These are phyloP conservation scores for Conticribra weissflogii DNA, from an alignment of 108 stramenopile species.

Conservation along the genomic window DNA sequence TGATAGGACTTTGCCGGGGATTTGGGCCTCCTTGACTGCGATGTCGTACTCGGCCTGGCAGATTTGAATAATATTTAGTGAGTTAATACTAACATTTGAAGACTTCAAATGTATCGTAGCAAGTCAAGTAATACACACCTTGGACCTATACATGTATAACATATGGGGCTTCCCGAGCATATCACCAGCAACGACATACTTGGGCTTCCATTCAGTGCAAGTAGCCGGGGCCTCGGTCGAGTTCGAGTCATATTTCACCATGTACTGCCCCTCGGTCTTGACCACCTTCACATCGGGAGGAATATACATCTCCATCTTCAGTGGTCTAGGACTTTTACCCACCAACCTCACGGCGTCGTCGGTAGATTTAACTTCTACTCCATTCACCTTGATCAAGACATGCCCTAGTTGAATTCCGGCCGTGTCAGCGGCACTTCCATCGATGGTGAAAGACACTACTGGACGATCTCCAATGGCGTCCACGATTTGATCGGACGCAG, in stretches of 20 bases:
- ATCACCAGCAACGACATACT: conserved; percentile 51
- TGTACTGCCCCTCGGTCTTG: conserved; percentile 34
- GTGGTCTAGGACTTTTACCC: conserved; percentile 23
- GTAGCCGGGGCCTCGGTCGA: conserved; percentile 16
- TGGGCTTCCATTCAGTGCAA: conserved; percentile 38
- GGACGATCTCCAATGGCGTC: conserved; percentile 31
- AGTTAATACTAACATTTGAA: too few species aligned
- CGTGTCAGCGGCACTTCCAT: conserved; percentile 29
- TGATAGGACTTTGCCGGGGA: conserved; percentile 14
- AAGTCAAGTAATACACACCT: conserved; percentile 21
- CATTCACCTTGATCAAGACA: conserved; percentile 36
- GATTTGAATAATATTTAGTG: not conserved
- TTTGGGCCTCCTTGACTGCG: conserved; percentile 43
- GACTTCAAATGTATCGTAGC: too few species aligned
- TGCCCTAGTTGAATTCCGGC: conserved; percentile 33
- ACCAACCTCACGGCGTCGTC: conserved; percentile 18
- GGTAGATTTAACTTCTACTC: conserved; percentile 10
- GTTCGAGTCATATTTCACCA: conserved; percentile 49
- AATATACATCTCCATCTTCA: conserved; percentile 33
- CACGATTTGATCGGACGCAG: conserved; percentile 14
- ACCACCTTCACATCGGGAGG: conserved; percentile 24
- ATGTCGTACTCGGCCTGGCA: conserved; percentile 43
- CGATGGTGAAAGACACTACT: conserved; percentile 34
- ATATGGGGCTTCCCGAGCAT: conserved; percentile 36
- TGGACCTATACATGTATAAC: conserved; percentile 46